Base-by-base conservation (phyloP, 2,329 filamentous ascomycete genomes). In the Pseudocercospora macadamiae region DNA sequence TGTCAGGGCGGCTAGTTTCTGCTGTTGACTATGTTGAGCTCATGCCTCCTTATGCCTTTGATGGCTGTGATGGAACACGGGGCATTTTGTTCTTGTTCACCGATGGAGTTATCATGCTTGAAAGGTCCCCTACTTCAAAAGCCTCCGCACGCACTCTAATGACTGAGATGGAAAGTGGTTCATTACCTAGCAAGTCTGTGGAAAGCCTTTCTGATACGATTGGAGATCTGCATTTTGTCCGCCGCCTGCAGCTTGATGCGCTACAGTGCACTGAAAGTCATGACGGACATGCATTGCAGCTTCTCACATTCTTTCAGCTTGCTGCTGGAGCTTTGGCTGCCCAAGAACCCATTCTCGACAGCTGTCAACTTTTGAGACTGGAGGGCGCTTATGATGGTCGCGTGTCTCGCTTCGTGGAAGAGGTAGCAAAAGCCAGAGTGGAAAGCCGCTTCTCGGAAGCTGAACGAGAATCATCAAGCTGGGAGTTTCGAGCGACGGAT, bases 41-140 rank as follows among this genome's bases (percentile, higher is more conserved):
- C 2, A 77, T 84, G 1, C 83, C 91, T 2, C 93, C 93, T 0
- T 96, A 89, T 68, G 80, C 79, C 28, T 66, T 72, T 6, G 57
- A 65, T 12, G 55, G 61, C n/a, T 66, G 60, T 39, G 66, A 70
- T 19, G 64, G 60, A 5, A 44, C 61, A 4, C 57, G 55, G 23
- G 89, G 90, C 1, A 86, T 96, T 21, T 82, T 97, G 51, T 77
- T 97, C 3, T 79, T 97, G 2, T 97, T 97, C 70, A 86, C 90
- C 2, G 93, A 97, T 68, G 89, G 85, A 54, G 73, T 97, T 0
- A 82, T 96, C 14, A 78, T 96, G 18, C 76, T 96, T 12, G 88
- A 87, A 64, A 96, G 93, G 73, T 79, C 57, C 12, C 39, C 52
- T 12, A 55, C 37, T 6, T 56, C 58, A 21, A 65, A 65, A 16